These are phyloP conservation scores for Starmera amethionina DNA, from an alignment of 805 yeast species.

Conservation along the genomic window DNA sequence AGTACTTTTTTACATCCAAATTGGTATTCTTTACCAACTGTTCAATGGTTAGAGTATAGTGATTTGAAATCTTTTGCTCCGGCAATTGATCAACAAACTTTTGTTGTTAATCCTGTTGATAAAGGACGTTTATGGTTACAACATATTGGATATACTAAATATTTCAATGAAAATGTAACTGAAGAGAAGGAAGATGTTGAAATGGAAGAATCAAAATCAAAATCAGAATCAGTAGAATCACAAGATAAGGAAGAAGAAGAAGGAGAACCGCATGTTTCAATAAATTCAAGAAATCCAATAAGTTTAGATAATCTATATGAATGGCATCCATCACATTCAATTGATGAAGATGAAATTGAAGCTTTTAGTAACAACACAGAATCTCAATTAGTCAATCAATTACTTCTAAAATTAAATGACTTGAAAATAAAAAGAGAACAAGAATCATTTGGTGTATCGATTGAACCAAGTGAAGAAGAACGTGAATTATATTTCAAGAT, in stretches of 20 bases:
- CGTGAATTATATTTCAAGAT: conserved; percentile 30
- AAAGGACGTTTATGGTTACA: conserved; percentile 45
- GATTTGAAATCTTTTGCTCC: conserved; percentile 57
- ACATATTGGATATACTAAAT: conserved; percentile 36
- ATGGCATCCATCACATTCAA: conserved; percentile 40
- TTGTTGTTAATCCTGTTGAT: conserved; percentile 41
- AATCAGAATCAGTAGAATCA: neutral
- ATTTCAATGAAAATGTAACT: conserved; percentile 12
- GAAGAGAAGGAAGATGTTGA: conserved; percentile 5
- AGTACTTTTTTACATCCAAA: conserved; percentile 48
- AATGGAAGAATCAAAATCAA: conserved; percentile 1
- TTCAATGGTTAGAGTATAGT: conserved; percentile 52
- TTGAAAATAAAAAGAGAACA: conserved; percentile 37
- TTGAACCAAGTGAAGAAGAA: conserved; percentile 35
- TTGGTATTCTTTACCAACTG: conserved; percentile 54
- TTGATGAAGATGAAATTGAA: conserved; percentile 43
- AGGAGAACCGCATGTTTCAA: conserved; percentile 1
- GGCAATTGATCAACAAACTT: conserved; percentile 45
- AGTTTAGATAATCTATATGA: conserved; percentile 32
- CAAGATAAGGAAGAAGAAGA: conserved; percentile 4
- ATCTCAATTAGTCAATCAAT: conserved; percentile 30
- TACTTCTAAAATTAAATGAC: conserved; percentile 38
- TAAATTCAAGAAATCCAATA: conserved; percentile 11
- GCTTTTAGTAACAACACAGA: conserved; percentile 33
- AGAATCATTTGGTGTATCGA: conserved; percentile 15